Evolutionary conservation across 305 asterid genomes (phyloP), one percentile per base, ranked within the genome.

Genomic region (Fraxinus platypoda): DNA sequence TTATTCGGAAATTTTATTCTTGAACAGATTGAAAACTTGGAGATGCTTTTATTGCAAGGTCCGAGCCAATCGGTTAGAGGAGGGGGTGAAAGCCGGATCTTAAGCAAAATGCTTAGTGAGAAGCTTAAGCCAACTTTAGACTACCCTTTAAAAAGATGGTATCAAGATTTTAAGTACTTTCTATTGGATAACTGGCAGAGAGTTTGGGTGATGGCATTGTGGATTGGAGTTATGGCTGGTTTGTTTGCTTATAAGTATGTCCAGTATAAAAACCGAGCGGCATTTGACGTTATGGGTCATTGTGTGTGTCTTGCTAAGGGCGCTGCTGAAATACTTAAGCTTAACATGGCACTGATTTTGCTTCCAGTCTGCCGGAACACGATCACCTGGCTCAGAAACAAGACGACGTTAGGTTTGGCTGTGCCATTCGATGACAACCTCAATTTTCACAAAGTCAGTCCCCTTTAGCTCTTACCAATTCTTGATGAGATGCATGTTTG

Each of bases 221-320:
- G 98, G 98, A 88, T 91, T 73, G 95, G 90, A 43, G 57, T 90
- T 17, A 94, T 91, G 97, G 97, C 91, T 21, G 95, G 89, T 2
- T 85, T 94, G 9, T 95, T 95, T 83, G 83, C 93, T 6, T 94
- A 87, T 75, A 95, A 95, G 79, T 95, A 91, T 80, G 82, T 95
- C 2, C 93, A 94, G 62, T 94, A 95, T 86, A 88, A 71, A 78
- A 86, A 90, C 25, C 84, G 91, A 68, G 89, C 85, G 1, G 98
- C 28, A 0, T 95, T 88, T 26, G 82, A 83, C 0, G 95, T 95
- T 0, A 91, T 93, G 97, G 98, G 98, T 4, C 86, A 81, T 11
- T 95, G 98, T 43, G 98, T 95, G 79, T 92, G 94, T 85, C 1
- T 92, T 71, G 98, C 98, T 7, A 95, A 95, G 83, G 98, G 98